A percentile compares a stretch with the other conserved stretches of the same genome.
Evolutionary conservation across 1,284 basidiomycete species (phyloP).

Genomic region (Fomitopsis schrenkii): DNA sequence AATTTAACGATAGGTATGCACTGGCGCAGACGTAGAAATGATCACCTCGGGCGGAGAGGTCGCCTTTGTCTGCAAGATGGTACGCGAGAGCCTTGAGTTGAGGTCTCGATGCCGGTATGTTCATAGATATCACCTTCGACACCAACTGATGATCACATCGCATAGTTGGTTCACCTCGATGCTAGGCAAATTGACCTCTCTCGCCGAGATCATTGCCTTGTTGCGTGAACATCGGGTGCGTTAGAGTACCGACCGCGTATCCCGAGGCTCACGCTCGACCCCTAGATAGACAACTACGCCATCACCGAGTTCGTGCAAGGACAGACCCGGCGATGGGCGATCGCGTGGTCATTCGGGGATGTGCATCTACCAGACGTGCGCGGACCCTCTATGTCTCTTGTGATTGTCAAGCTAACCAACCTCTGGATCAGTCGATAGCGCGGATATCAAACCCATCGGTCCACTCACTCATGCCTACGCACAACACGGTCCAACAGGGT

Average conservation of each 20-base stretch:
- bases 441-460: slow-evolving; percentile 44
- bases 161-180: slow-evolving; percentile 89
- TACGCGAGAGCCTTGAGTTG: slow-evolving; percentile 49
- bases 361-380: slow-evolving; percentile 73
- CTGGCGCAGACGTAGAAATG: slow-evolving; percentile 83
- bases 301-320: slow-evolving; percentile 83
- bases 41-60: slow-evolving; percentile 84
- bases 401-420: not conserved
- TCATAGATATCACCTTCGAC: not conserved
- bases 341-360: slow-evolving; percentile 78
- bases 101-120: slow-evolving; percentile 44
- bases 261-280: not conserved
- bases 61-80: slow-evolving; percentile 74
- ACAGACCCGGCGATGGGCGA: slow-evolving; percentile 83
- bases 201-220: slow-evolving; percentile 54
- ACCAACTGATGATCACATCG: not conserved
- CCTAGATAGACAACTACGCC: slow-evolving; percentile 80
- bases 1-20: slow-evolving; percentile 58
- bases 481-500: slow-evolving; percentile 46
- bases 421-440: slow-evolving; percentile 37
- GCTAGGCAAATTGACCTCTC: slow-evolving; percentile 81
- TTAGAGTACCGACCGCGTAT: not conserved
- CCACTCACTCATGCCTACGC: slow-evolving; percentile 48
- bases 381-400: slow-evolving; percentile 11
- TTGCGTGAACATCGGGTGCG: slow-evolving; percentile 52